Base-by-base conservation (phyloP, 345 rosid species). In the Eucalyptus polybractea region DNA sequence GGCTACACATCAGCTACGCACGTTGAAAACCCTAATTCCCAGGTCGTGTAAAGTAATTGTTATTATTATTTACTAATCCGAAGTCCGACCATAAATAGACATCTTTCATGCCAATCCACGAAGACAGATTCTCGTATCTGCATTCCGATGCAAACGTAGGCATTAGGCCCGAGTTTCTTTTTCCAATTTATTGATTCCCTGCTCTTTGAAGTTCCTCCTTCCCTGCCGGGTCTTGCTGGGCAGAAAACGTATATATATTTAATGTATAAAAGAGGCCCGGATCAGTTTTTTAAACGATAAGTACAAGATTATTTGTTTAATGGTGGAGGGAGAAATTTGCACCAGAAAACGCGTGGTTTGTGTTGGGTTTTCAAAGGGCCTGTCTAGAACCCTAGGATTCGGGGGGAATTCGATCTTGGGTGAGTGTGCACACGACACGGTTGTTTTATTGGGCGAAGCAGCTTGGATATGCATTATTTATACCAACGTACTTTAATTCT, bases 11-110 rank as follows among this genome's bases (percentile, higher is more conserved):
- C 54, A 50, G 87, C 87, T 86, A 17, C 87, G 21, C 62, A 13
- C 58, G 49, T 49, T 31, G 54, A 40, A 81, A 88, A 85, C 89
- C 72, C 87, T 37, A 80, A 90, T 88, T 87, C 90, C 90, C 80
- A 69, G 89, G 88, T 86, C 42, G 81, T 56, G 33, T 27, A 10
- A 31, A 67, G 25, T 87, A 11, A 51, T 50, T 49, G 24, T 31
- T 50, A 6, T 10, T 27, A 2, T 50, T 49, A 50, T 27, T 56
- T 76, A 42, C 86, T 24, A 42, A 27, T 42, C 44, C 62, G 60
- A 65, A 45, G 92, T 49, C 88, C 91, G 90, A 90, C 93, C 92
- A 87, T 80, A 88, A 53, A 76, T 21, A 76, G 85, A 40, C 85
- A 76, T 40, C 85, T 76, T 42, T 76, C 85, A 42, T 76, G 27